phyloP scores from a whole-genome alignment of 345 rosid species.

The Cardiospermum halicacabum region DNA sequence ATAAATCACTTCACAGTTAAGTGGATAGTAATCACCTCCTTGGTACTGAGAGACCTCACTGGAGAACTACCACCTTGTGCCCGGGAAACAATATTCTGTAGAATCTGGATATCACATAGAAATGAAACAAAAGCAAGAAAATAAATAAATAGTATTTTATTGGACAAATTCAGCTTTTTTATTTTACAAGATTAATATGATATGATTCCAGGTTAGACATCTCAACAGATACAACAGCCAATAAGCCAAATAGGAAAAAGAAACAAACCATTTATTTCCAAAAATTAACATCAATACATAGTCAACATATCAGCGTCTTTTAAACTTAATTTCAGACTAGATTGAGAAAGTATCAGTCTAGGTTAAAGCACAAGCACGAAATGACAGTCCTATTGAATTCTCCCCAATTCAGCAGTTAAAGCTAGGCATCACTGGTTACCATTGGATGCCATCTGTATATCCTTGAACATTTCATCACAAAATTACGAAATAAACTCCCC shows the following conservation, averaged over 20 bases:
- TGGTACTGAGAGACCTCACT: constrained; percentile 81
- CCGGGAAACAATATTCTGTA: constrained; percentile 82
- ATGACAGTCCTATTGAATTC: background rate
- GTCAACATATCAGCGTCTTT: background rate
- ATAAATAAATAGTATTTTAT: background rate
- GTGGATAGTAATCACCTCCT: constrained; percentile 60
- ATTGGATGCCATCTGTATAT: background rate
- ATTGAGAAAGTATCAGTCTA: background rate
- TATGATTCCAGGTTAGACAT: background rate
- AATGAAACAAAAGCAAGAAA: constrained; percentile 11
- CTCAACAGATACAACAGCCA: background rate
- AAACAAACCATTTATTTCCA: background rate
- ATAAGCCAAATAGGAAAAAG: background rate
- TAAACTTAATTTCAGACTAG: background rate
- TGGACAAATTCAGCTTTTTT: background rate
- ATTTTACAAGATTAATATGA: constrained; percentile 6
- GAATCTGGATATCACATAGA: constrained; percentile 48
- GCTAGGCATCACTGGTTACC: background rate
- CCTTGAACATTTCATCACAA: background rate
- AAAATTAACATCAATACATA: background rate
- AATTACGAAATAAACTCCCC: background rate
- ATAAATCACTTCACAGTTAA: background rate
- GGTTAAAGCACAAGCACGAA: background rate
- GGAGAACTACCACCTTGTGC: constrained; percentile 52
- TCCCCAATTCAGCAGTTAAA: background rate